Evolutionary conservation across 441 rosid genomes (phyloP).

Genomic region (Francoa sonchifolia): DNA sequence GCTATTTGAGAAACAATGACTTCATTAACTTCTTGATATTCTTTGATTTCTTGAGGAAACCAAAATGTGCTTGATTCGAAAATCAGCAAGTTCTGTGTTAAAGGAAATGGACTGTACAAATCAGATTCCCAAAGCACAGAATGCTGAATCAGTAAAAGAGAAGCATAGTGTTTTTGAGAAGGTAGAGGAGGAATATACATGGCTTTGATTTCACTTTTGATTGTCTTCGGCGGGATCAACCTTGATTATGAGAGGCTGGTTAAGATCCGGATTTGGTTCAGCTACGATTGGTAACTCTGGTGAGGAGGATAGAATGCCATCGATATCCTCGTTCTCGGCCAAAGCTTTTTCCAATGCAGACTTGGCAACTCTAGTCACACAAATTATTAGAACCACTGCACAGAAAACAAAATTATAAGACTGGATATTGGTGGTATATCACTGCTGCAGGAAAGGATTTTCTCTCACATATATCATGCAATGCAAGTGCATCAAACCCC

Average conservation of each 20-base stretch:
- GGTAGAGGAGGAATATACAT: conserved; percentile 27
- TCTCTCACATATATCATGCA: no score
- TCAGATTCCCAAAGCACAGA: conserved; percentile 8
- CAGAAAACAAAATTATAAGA: conserved; percentile 6
- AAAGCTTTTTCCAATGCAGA: conserved; percentile 82
- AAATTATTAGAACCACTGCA: conserved; percentile 68
- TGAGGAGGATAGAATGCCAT: conserved; percentile 19
- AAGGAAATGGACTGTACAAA: conserved; percentile 28
- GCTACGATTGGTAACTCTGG: conserved; percentile 32
- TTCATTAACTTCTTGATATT: conserved; percentile 5
- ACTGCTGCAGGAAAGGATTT: no score
- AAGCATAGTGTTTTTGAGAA: conserved; percentile 8
- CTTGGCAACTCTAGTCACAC: conserved; percentile 81
- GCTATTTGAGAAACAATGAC: conserved; percentile 5
- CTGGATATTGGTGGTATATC: no score
- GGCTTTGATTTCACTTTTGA: conserved; percentile 19
- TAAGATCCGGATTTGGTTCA: conserved; percentile 35
- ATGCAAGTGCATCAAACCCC: background rate
- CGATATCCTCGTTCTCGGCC: conserved; percentile 69
- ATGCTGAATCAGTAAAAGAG: conserved; percentile 9
- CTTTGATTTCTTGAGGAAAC: conserved; percentile 4
- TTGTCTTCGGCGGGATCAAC: conserved; percentile 36
- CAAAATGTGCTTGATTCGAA: conserved; percentile 3
- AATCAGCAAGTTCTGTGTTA: conserved; percentile 11
- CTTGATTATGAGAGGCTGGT: conserved; percentile 69